phyloP scores from a whole-genome alignment of 768 basidiomycete species.

The Kwoniella pini region DNA sequence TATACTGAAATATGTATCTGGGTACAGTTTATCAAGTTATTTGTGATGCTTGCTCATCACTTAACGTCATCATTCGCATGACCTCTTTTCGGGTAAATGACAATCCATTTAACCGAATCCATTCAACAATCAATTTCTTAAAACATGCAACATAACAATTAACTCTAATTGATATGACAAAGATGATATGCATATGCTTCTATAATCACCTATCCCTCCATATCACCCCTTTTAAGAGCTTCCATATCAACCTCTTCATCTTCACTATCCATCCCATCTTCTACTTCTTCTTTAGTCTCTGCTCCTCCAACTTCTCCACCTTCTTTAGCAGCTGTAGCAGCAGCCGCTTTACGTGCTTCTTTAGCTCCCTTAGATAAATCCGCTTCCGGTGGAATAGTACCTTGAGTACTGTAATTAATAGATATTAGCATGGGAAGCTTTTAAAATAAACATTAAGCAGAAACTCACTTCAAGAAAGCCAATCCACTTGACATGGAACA shows the following conservation, averaged over 20 bases:
- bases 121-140: too few relatives aligned
- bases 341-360: constrained; percentile 26
- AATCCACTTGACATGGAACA: constrained; percentile 50
- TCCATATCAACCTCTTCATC: constrained; percentile 54
- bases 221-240: constrained; percentile 56
- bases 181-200: neutral
- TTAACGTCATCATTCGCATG: too few relatives aligned
- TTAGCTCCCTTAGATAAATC: constrained; percentile 63
- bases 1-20: too few relatives aligned
- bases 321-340: constrained; percentile 5
- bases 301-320: neutral
- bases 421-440: neutral
- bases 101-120: too few relatives aligned
- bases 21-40: too few relatives aligned
- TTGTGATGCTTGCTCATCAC: too few relatives aligned
- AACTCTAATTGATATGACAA: neutral
- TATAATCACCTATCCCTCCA: constrained; percentile 56
- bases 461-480: constrained; percentile 81
- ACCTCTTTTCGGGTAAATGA: too few relatives aligned
- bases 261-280: constrained; percentile 59
- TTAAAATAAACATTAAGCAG: too few relatives aligned
- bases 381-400: constrained; percentile 70
- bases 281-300: constrained; percentile 17
- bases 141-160: too few relatives aligned
- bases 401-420: constrained; percentile 62